Base-by-base conservation (phyloP, 441 rosid species). In the Arabidopsis lyrata region DNA sequence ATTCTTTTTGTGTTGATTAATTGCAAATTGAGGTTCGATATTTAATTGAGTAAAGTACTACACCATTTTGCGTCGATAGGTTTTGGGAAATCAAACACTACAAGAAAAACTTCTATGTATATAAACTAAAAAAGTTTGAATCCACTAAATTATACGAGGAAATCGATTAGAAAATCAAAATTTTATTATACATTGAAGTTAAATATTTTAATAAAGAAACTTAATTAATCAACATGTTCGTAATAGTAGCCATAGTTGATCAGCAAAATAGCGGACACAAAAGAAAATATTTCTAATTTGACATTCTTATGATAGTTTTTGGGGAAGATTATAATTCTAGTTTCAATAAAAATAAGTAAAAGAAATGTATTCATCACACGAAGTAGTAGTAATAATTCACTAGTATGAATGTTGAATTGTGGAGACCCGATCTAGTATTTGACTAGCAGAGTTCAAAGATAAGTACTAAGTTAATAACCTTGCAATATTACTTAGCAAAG, bases 401-500 rank as follows among this genome's bases (percentile, higher is more conserved):
- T 44, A 10, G 27, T 58, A 48, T 24, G 50, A 45, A 24, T 35
- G 31, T 35, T 35, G 8, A 24, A 72, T 6, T 41, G 15, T 63
- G 49, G 75, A n/a, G 53, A 59, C 14, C 20, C 5, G 15, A 27
- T 41, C 13, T 18, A 63, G 31, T 72, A 63, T 35, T 73, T 64
- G 65, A 73, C 50, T 45, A 56, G 39, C 56, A 42, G 3, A 41
- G 2, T 9, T n/a, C 6, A 15, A 38, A 66, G 59, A 56, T 56
- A 55, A 54, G n/a, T 34, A 44, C 32, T 45, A 48, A 47, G 20
- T 63, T 65, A 27, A 47, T 22, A 65, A 13, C n/a, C 39, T 48
- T 4, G 29, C 35, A 63, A 45, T 47, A 56, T 24, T 27, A 50
- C 9, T 65, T 66, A 47, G 16, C 34, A 56, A 65, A 38, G 8